phyloP scores from a whole-genome alignment of 495 filamentous ascomycete species.

The Evernia prunastri region DNA sequence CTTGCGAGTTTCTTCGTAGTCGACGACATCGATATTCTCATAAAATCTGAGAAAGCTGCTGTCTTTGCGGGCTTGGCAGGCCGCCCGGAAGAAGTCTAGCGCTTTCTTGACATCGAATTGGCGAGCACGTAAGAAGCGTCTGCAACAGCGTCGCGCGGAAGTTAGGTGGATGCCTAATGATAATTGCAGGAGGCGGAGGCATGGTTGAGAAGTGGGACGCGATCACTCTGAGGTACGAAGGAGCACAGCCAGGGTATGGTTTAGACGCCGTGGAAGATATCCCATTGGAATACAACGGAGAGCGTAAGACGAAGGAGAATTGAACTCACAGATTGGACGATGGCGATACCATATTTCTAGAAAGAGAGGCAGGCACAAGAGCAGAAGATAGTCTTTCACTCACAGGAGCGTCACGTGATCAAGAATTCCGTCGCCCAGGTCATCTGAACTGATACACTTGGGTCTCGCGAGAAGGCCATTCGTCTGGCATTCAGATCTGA shows the following conservation, averaged over 20 bases:
- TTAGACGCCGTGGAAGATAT: neutral
- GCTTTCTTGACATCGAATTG: constrained; percentile 34
- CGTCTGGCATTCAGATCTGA: constrained; percentile 2
- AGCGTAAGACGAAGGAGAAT: neutral
- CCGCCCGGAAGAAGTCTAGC: constrained; percentile 74
- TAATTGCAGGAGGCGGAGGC: neutral
- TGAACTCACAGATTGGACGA: neutral
- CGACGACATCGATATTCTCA: constrained; percentile 3
- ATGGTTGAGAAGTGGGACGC: neutral
- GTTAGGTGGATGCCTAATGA: neutral
- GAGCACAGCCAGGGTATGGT: neutral
- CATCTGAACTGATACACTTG: neutral
- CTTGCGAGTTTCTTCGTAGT: constrained; percentile 6
- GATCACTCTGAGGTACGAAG: neutral
- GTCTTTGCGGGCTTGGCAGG: constrained; percentile 71
- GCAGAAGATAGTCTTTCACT: neutral
- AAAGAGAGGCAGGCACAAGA: neutral
- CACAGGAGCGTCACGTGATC: constrained; percentile 10
- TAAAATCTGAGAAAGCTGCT: constrained; percentile 65
- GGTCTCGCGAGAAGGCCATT: constrained; percentile 6
- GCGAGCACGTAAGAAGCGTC: constrained; percentile 15
- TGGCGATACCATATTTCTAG: neutral
- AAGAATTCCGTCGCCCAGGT: constrained; percentile 11
- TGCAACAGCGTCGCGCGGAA: neutral
- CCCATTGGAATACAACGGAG: neutral